A percentile compares a stretch with the other conserved stretches of the same genome.
These are phyloP conservation scores for Phytophthora kernoviae DNA, from an alignment of 352 stramenopile genomes.

Conservation along the genomic window DNA sequence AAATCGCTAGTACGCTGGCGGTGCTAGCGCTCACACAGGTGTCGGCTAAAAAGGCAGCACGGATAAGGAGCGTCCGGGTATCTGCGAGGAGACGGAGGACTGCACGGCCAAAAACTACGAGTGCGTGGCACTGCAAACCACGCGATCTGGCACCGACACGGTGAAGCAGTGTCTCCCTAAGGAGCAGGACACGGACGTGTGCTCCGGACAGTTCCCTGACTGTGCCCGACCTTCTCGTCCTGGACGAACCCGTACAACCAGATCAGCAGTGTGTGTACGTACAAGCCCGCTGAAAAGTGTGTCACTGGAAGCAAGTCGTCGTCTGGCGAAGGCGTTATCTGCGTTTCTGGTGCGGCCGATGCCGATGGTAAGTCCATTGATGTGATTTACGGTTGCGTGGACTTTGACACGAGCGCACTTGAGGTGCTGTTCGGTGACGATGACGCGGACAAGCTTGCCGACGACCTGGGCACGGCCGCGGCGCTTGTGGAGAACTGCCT, in stretches of 20 bases:
- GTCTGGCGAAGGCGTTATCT: slow-evolving; percentile 47
- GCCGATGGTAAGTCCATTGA: slow-evolving; percentile 43
- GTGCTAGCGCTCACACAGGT: slow-evolving; percentile 43
- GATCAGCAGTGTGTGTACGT: slow-evolving; percentile 81
- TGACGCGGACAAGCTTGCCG: slow-evolving; percentile 50
- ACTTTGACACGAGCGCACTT: slow-evolving; percentile 54
- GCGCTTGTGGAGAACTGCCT: slow-evolving; percentile 50
- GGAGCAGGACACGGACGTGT: slow-evolving; percentile 60
- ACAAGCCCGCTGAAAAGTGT: slow-evolving; percentile 74
- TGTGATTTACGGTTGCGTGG: slow-evolving; percentile 76
- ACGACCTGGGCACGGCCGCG: slow-evolving; percentile 55
- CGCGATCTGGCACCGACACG: slow-evolving; percentile 51
- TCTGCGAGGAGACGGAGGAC: slow-evolving; percentile 67
- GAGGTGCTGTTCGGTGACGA: slow-evolving; percentile 71
- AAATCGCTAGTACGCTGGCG: slow-evolving; percentile 35
- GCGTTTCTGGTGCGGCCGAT: slow-evolving; percentile 54
- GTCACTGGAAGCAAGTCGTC: slow-evolving; percentile 51
- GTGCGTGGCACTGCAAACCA: slow-evolving; percentile 76
- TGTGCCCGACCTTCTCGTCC: slow-evolving; percentile 75
- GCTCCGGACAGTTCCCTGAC: slow-evolving; percentile 65
- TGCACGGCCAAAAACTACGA: slow-evolving; percentile 58
- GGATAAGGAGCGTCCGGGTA: slow-evolving; percentile 40
- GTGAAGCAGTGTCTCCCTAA: slow-evolving; percentile 81
- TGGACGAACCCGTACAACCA: slow-evolving; percentile 71
- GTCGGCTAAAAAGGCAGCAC: slow-evolving; percentile 23